Percentiles rank a stretch among this genome's conserved stretches.
Evolutionary conservation across 2,329 filamentous ascomycete genomes (phyloP).

Genomic region (Scedosporium apiospermum): DNA sequence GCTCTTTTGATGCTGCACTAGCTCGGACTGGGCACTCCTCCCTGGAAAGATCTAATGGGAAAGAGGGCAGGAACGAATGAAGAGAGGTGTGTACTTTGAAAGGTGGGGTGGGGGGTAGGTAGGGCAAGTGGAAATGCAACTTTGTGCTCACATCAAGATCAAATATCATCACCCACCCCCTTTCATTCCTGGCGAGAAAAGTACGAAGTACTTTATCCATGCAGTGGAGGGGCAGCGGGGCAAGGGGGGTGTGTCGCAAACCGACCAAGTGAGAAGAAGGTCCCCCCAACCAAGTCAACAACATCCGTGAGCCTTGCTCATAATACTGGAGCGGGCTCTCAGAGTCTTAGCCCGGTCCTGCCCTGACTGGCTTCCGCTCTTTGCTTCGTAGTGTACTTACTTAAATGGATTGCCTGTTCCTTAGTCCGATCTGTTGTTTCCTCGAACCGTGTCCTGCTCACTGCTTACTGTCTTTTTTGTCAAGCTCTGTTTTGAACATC

Average conservation of each 20-base stretch:
- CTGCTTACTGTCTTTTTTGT: not conserved
- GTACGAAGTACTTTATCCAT: not conserved
- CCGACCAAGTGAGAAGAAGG: not conserved
- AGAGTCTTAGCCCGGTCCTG: not conserved
- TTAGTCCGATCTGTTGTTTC: not conserved
- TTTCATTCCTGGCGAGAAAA: too few relatives aligned
- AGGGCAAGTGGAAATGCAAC: too few relatives aligned
- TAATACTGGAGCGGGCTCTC: not conserved
- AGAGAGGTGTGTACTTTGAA: too few relatives aligned
- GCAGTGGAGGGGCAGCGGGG: not conserved
- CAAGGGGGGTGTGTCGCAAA: conserved; percentile 1
- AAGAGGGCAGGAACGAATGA: too few relatives aligned
- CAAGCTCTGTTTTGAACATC: not conserved
- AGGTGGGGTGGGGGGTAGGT: too few relatives aligned
- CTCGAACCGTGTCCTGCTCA: not conserved
- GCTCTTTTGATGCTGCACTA: too few relatives aligned
- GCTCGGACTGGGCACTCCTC: too few relatives aligned
- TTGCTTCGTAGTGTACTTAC: too few relatives aligned
- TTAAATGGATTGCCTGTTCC: not conserved
- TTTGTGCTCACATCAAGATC: too few relatives aligned
- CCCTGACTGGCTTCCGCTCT: not conserved
- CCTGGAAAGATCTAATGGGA: too few relatives aligned
- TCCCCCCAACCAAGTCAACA: not conserved
- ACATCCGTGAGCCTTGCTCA: not conserved
- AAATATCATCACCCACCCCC: not conserved